Evolutionary conservation across 2,329 filamentous ascomycete species (phyloP).

Genomic region (Saccharata proteae): DNA sequence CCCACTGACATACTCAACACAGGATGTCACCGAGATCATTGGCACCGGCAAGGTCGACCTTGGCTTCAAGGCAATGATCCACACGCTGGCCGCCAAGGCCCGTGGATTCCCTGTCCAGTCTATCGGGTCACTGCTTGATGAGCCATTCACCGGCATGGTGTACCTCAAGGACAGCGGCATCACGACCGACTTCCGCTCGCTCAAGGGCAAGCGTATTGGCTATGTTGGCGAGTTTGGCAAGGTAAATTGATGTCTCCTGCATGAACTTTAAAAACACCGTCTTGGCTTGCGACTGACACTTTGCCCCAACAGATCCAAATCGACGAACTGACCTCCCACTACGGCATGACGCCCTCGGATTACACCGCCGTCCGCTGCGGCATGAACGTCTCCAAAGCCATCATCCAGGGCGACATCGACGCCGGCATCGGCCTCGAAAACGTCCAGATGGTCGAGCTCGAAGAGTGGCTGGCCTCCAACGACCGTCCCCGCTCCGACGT

Average conservation of each 20-base stretch:
- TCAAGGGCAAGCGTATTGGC: constrained; percentile 66
- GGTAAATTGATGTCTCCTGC: constrained; percentile 16
- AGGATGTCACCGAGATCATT: constrained; percentile 73
- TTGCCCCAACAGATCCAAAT: constrained; percentile 52
- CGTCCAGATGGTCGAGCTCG: constrained; percentile 72
- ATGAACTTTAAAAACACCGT: neutral
- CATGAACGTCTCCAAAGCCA: constrained; percentile 70
- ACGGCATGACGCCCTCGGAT: constrained; percentile 59
- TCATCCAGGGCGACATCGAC: constrained; percentile 60
- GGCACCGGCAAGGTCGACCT: constrained; percentile 64
- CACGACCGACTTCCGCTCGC: constrained; percentile 60
- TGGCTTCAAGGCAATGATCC: constrained; percentile 77
- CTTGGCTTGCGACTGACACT: neutral
- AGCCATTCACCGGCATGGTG: constrained; percentile 68
- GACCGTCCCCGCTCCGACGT: constrained; percentile 54
- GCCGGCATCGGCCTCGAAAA: constrained; percentile 70
- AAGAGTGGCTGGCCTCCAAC: constrained; percentile 58
- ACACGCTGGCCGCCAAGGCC: constrained; percentile 66
- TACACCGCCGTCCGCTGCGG: constrained; percentile 69
- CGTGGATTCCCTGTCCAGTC: constrained; percentile 61
- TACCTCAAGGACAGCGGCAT: constrained; percentile 66
- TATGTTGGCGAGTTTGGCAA: constrained; percentile 74
- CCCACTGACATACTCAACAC: neutral
- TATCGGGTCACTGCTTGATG: constrained; percentile 63
- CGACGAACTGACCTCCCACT: constrained; percentile 67